Percentiles rank a stretch among this genome's conserved stretches.
Evolutionary conservation across 441 rosid genomes (phyloP).

Genomic region (Populus hybrid): DNA sequence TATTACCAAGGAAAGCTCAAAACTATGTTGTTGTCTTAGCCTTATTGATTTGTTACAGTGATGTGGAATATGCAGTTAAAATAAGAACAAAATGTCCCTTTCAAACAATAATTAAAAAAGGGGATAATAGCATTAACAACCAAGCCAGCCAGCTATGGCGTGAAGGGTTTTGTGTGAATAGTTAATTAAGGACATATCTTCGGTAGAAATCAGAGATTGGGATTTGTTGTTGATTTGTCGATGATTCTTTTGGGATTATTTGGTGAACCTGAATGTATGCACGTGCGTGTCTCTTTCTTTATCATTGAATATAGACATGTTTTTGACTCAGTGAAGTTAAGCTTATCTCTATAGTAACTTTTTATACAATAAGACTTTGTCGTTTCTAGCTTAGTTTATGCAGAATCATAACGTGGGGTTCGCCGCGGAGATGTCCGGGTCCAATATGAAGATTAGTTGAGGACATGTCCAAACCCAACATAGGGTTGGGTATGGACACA

Average conservation of each 20-base stretch:
- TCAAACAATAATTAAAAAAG: too few species aligned
- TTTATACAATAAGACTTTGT: neutral
- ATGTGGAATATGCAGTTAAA: neutral
- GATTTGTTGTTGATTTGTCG: neutral
- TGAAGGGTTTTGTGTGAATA: neutral
- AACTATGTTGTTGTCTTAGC: neutral
- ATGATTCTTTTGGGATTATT: neutral
- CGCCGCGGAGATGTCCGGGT: too few species aligned
- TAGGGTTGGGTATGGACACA: too few species aligned
- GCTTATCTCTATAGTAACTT: neutral
- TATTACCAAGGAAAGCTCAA: neutral
- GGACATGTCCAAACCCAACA: too few species aligned
- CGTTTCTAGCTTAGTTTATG: neutral
- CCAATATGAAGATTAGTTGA: too few species aligned
- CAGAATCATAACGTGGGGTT: neutral
- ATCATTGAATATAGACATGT: neutral
- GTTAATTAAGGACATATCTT: neutral
- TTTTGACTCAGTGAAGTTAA: neutral
- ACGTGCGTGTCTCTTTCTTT: neutral
- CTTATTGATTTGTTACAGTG: neutral
- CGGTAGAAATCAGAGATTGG: neutral
- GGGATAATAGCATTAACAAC: too few species aligned
- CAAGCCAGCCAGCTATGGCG: neutral
- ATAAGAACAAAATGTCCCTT: neutral
- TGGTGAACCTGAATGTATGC: neutral